These are phyloP conservation scores for Diplodia scrobiculata DNA, from an alignment of 2,329 filamentous ascomycete species.

Conservation along the genomic window DNA sequence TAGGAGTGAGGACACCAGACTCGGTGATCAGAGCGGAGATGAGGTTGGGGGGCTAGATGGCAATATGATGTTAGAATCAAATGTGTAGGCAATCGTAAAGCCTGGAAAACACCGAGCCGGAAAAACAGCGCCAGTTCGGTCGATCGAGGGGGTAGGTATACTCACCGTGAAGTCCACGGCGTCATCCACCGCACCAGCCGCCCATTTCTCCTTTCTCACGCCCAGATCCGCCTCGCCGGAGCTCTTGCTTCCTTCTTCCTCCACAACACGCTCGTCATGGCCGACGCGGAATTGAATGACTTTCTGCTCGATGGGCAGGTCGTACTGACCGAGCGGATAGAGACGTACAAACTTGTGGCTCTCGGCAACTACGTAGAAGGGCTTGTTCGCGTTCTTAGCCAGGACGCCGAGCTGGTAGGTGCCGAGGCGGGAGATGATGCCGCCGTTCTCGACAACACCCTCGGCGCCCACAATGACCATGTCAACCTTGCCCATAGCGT, in stretches of 20 bases:
- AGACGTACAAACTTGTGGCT: slow-evolving; percentile 95
- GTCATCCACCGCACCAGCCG: slow-evolving; percentile 40
- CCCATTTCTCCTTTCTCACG: slow-evolving; percentile 31
- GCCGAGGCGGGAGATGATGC: slow-evolving; percentile 85
- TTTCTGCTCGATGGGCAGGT: slow-evolving; percentile 76
- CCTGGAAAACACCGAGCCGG: neutral
- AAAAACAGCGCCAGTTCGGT: neutral
- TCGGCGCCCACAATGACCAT: slow-evolving; percentile 70
- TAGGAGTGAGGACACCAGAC: slow-evolving; percentile 69
- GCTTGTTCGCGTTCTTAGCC: slow-evolving; percentile 70
- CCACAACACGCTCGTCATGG: slow-evolving; percentile 38
- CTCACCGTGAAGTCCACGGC: slow-evolving; percentile 72
- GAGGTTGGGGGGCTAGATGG: slow-evolving; percentile 62
- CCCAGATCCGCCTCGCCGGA: slow-evolving; percentile 23
- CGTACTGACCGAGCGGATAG: slow-evolving; percentile 78
- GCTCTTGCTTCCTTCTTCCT: slow-evolving; percentile 26
- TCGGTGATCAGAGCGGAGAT: slow-evolving; percentile 77
- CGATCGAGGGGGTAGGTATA: slow-evolving; percentile 8
- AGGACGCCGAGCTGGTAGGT: slow-evolving; percentile 83
- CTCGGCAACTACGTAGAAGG: slow-evolving; percentile 89
- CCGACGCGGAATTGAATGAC: slow-evolving; percentile 71
- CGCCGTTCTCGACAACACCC: slow-evolving; percentile 90
- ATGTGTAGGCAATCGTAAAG: neutral
- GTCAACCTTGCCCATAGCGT: slow-evolving; percentile 74
- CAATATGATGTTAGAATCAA: neutral